phyloP scores from a whole-genome alignment of 768 basidiomycete species.

The Galerina marginata region DNA sequence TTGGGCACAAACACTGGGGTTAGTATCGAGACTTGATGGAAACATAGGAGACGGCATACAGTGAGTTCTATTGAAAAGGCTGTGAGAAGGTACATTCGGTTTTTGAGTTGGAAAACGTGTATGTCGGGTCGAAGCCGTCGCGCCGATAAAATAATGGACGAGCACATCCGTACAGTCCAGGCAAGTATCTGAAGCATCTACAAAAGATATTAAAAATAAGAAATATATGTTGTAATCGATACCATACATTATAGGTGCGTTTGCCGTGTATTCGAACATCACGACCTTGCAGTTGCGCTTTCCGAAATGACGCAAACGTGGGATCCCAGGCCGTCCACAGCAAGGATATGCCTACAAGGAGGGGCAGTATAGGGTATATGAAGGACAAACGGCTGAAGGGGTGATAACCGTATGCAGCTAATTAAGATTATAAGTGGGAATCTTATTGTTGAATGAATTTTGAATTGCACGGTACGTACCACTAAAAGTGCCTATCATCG shows the following conservation, averaged over 20 bases:
- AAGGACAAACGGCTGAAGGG: constrained; percentile 31
- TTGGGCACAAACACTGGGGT: constrained; percentile 28
- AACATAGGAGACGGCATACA: constrained; percentile 44
- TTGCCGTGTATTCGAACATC: constrained; percentile 73
- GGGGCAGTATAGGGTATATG: constrained; percentile 50
- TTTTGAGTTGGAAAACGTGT: constrained; percentile 35
- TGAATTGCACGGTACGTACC: constrained; percentile 44
- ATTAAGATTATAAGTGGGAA: not conserved
- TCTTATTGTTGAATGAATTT: constrained; percentile 3
- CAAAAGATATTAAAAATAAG: constrained; percentile 7
- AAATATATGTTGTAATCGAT: not conserved
- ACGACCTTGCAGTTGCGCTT: constrained; percentile 72
- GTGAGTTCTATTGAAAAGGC: constrained; percentile 56
- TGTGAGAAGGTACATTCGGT: constrained; percentile 52
- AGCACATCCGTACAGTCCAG: constrained; percentile 63
- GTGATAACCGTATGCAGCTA: constrained; percentile 40
- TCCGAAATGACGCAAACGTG: constrained; percentile 66
- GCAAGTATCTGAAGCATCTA: constrained; percentile 64
- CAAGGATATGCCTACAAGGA: constrained; percentile 61
- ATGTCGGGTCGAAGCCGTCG: constrained; percentile 47
- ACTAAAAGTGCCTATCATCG: constrained; percentile 45
- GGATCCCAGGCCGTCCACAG: constrained; percentile 90
- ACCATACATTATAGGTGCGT: constrained; percentile 63
- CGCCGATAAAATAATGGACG: constrained; percentile 50
- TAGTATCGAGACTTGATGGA: constrained; percentile 2